Evolutionary conservation across 345 rosid genomes (phyloP).

Genomic region (Eucalyptus brandiana): DNA sequence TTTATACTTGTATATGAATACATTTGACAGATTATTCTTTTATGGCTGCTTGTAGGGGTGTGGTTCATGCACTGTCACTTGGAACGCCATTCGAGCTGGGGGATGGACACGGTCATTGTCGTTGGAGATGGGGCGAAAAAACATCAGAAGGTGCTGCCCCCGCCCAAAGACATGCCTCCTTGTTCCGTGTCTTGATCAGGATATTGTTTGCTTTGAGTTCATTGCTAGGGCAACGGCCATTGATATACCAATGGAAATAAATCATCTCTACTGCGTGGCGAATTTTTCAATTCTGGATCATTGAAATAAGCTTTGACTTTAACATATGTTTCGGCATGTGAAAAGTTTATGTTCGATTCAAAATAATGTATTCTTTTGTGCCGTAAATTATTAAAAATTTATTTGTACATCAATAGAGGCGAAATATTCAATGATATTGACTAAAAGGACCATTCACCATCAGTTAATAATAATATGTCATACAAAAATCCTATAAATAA

Average conservation of each 20-base stretch:
- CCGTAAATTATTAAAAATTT: not conserved
- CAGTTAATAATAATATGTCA: not conserved
- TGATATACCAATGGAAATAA: not conserved
- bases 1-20: not conserved
- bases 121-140: not conserved
- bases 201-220: not conserved
- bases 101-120: not conserved
- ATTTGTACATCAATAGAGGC: not conserved
- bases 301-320: not conserved
- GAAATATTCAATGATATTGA: not conserved
- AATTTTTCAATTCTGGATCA: not conserved
- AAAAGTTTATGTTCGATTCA: not conserved
- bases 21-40: not conserved
- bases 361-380: not conserved
- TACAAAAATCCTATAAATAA: not conserved
- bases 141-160: not conserved
- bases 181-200: not conserved
- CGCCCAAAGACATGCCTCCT: not conserved
- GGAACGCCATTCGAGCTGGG: not conserved
- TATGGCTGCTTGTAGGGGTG: not conserved
- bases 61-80: not conserved
- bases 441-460: not conserved
- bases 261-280: not conserved
- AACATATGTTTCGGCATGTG: not conserved
- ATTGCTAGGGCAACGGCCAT: not conserved